Conservation (phyloP, 2,329 filamentous ascomycete species). For the Exophiala aquamarina region DNA sequence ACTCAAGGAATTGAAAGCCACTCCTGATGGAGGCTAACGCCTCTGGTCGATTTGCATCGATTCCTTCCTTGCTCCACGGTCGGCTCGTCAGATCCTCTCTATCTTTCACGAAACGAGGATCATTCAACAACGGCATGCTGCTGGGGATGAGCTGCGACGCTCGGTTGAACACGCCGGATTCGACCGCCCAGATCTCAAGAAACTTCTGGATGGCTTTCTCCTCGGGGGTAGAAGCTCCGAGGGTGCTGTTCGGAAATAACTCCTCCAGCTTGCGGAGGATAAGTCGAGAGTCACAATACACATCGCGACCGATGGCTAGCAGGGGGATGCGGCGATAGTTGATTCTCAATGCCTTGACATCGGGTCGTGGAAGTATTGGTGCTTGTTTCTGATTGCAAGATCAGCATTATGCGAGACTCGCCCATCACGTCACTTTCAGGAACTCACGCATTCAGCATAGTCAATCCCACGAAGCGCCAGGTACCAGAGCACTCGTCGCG, state of each 20-base stretch:
- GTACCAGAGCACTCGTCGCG: conserved; percentile 66
- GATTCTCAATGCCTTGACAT: conserved; percentile 61
- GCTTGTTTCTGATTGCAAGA: conserved; percentile 61
- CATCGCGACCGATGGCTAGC: conserved; percentile 63
- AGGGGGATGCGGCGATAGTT: conserved; percentile 70
- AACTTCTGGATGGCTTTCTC: conserved; percentile 54
- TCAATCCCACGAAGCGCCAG: conserved; percentile 64
- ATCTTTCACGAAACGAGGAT: conserved; percentile 63
- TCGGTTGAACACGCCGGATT: conserved; percentile 57
- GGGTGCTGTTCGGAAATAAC: conserved; percentile 48
- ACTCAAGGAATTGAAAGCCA: conserved; percentile 61
- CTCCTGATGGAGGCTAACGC: conserved; percentile 56
- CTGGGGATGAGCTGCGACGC: conserved; percentile 59
- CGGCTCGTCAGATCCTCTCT: conserved; percentile 47
- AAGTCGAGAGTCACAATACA: conserved; percentile 70
- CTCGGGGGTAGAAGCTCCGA: conserved; percentile 41
- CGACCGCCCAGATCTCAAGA: conserved; percentile 56
- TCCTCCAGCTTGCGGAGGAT: conserved; percentile 61
- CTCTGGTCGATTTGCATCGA: conserved; percentile 51
- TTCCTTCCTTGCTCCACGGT: conserved; percentile 40
- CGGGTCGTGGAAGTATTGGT: conserved; percentile 63
- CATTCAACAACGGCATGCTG: conserved; percentile 53
- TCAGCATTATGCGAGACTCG: not conserved
- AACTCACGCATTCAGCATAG: conserved; percentile 66
- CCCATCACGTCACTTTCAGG: too few relatives aligned